phyloP scores from a whole-genome alignment of 768 basidiomycete genomes.

The Glaciozyma martinii region DNA sequence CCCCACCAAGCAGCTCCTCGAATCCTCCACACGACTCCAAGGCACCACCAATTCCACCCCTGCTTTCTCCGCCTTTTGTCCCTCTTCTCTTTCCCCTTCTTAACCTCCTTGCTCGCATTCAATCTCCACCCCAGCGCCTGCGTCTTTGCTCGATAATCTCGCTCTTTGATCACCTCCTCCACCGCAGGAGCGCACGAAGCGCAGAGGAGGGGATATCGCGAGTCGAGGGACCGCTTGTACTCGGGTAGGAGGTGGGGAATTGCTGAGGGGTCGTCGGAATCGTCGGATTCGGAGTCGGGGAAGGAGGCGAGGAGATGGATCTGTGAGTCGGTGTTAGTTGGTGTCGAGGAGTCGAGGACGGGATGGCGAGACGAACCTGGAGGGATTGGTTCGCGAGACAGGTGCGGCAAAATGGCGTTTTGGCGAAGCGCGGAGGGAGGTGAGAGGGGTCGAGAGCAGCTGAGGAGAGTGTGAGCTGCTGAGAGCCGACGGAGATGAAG shows the following conservation, averaged over 20 bases:
- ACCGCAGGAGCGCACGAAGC: conserved; percentile 63
- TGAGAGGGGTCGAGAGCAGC: not conserved
- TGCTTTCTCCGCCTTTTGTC: not conserved
- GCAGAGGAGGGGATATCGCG: conserved; percentile 83
- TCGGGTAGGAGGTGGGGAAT: conserved; percentile 49
- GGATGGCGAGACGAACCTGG: conserved; percentile 53
- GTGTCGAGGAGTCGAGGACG: conserved; percentile 71
- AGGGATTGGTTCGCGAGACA: conserved; percentile 91
- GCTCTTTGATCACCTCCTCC: conserved; percentile 66
- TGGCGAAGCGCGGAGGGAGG: not conserved
- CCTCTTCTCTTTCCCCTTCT: not conserved
- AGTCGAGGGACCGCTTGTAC: conserved; percentile 65
- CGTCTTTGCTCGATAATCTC: conserved; percentile 68
- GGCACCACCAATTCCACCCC: conserved; percentile 2
- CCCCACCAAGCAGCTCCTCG: conserved; percentile 1
- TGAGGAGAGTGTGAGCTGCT: not conserved
- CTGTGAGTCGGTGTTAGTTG: conserved; percentile 83
- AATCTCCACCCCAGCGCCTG: conserved; percentile 66
- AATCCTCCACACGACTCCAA: conserved; percentile 5
- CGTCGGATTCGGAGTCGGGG: conserved; percentile 46
- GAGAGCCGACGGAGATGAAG: not conserved
- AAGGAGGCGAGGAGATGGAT: conserved; percentile 37
- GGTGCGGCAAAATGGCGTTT: conserved; percentile 61
- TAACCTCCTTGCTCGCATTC: conserved; percentile 44
- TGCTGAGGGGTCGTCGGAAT: not conserved